Conservation (phyloP, 2,329 filamentous ascomycete genomes). For the Cordyceps fumosorosea region DNA sequence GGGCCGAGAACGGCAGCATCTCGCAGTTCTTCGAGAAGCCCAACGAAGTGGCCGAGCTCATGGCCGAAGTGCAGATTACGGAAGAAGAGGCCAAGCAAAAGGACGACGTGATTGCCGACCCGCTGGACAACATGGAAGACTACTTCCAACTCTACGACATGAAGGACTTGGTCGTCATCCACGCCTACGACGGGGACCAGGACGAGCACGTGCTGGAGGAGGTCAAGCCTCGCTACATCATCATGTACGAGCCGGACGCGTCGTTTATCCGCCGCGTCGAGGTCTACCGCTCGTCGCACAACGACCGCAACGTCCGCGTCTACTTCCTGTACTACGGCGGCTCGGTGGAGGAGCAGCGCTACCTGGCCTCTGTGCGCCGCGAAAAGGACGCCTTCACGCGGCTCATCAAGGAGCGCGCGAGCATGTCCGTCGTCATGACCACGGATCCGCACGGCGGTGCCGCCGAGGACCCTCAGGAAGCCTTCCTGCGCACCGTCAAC, state of each 20-base stretch:
- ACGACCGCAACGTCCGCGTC: conserved; percentile 78
- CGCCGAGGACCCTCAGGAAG: conserved; percentile 76
- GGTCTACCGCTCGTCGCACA: conserved; percentile 92
- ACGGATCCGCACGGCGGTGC: conserved; percentile 52
- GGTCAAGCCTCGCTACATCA: conserved; percentile 83
- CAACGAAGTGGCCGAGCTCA: conserved; percentile 70
- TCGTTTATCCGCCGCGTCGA: conserved; percentile 92
- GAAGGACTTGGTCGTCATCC: conserved; percentile 79
- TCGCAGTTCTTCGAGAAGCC: conserved; percentile 77
- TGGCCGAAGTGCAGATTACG: conserved; percentile 77
- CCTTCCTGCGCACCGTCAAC: conserved; percentile 90
- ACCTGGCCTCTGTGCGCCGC: conserved; percentile 79
- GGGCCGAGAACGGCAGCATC: conserved; percentile 68
- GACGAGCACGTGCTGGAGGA: conserved; percentile 97
- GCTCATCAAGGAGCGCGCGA: conserved; percentile 87
- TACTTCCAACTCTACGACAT: conserved; percentile 90
- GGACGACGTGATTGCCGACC: conserved; percentile 66
- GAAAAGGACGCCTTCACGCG: conserved; percentile 96
- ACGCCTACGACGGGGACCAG: conserved; percentile 91
- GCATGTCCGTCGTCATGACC: conserved; percentile 84
- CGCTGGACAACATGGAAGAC: conserved; percentile 84
- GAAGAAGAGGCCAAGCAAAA: conserved; percentile 71
- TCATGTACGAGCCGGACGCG: conserved; percentile 97
- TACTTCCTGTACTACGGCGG: conserved; percentile 97
- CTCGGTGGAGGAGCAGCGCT: conserved; percentile 92